Percentiles rank a stretch among this genome's conserved stretches.
These are phyloP conservation scores for Fusarium sp. DNA, from an alignment of 2,329 filamentous ascomycete species.

Conservation along the genomic window DNA sequence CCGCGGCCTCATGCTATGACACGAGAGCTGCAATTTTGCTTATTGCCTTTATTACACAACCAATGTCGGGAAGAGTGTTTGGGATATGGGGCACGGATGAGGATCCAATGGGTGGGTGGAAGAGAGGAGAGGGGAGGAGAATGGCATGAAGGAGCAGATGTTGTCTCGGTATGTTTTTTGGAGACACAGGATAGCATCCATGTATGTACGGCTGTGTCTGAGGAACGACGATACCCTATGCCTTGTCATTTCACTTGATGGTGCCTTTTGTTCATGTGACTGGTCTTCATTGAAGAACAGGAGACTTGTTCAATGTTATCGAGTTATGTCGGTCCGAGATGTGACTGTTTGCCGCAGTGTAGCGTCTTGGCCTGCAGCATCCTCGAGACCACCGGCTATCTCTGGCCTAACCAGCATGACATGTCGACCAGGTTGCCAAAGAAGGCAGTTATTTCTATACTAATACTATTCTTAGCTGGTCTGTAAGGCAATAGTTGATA, in stretches of 20 bases:
- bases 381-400: neutral
- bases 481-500: neutral
- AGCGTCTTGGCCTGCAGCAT: neutral
- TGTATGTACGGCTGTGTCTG: constrained; percentile 25
- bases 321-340: neutral
- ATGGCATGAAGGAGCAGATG: constrained; percentile 6
- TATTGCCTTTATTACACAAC: constrained; percentile 34
- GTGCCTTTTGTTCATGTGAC: neutral
- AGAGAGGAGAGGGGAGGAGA: constrained; percentile 13
- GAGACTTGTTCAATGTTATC: neutral
- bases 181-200: constrained; percentile 14
- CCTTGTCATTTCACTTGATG: constrained; percentile 1
- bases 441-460: neutral
- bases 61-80: constrained; percentile 18
- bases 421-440: neutral
- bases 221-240: constrained; percentile 38
- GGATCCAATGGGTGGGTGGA: neutral
- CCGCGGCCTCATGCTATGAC: constrained; percentile 33
- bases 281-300: neutral
- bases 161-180: constrained; percentile 15
- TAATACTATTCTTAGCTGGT: neutral
- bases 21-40: constrained; percentile 38
- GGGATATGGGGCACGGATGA: constrained; percentile 19
- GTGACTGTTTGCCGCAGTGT: neutral
- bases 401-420: neutral